Evolutionary conservation across 1,139 yeast species (phyloP).

Genomic region (Pichia cactophila): DNA sequence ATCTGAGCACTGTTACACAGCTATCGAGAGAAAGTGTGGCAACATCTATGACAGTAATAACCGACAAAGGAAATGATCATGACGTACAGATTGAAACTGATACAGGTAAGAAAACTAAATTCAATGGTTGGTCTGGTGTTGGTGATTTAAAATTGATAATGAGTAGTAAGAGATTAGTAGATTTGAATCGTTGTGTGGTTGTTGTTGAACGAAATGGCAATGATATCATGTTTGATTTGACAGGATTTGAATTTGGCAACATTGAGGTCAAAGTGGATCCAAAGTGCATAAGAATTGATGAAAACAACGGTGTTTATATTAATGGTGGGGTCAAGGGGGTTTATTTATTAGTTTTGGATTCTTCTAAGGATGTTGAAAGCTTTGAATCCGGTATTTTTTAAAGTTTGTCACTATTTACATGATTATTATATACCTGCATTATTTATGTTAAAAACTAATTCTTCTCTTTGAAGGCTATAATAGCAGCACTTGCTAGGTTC

Average conservation of each 20-base stretch:
- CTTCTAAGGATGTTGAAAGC: slow-evolving; percentile 6
- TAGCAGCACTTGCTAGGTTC: slow-evolving; percentile 74
- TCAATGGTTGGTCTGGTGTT: slow-evolving; percentile 12
- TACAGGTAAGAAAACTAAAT: not conserved
- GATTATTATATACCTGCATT: not conserved
- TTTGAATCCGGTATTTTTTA: slow-evolving; percentile 11
- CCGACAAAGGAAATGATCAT: too few relatives aligned
- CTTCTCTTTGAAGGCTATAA: slow-evolving; percentile 37
- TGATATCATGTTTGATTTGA: slow-evolving; percentile 8
- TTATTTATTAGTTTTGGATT: slow-evolving; percentile 16
- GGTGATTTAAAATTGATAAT: slow-evolving; percentile 7
- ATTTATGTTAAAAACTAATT: not conserved
- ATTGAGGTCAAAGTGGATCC: slow-evolving; percentile 4
- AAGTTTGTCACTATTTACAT: not conserved
- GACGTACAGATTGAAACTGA: not conserved
- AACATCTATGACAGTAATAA: not conserved
- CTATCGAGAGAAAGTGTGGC: slow-evolving; percentile 4
- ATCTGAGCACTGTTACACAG: slow-evolving; percentile 4
- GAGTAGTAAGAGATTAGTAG: slow-evolving; percentile 5
- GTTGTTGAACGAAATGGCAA: not conserved
- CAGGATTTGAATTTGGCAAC: slow-evolving; percentile 17
- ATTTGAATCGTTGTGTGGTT: slow-evolving; percentile 15
- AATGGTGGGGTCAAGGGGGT: slow-evolving; percentile 9
- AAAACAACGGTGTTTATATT: slow-evolving; percentile 8
- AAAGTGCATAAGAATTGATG: slow-evolving; percentile 9